phyloP scores from a whole-genome alignment of 352 stramenopile species.

The Globisporangium rhizosaccharum region DNA sequence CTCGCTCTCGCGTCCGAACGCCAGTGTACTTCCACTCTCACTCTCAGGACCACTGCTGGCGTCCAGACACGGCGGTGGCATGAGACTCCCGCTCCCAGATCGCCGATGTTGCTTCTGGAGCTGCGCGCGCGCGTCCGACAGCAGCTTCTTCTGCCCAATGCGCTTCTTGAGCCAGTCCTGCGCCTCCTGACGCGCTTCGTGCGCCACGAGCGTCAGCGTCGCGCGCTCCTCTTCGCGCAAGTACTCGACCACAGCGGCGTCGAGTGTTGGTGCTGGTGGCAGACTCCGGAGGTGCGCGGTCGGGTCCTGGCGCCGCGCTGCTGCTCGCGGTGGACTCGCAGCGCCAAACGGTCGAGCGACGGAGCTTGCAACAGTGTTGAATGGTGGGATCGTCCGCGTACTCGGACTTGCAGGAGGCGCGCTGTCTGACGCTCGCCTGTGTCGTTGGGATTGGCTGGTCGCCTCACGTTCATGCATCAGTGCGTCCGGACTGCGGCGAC shows the following conservation, averaged over 20 bases:
- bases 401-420: too few species aligned
- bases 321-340: too few species aligned
- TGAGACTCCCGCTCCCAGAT: conserved; percentile 34
- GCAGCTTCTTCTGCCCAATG: conserved; percentile 69
- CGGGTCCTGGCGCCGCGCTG: not conserved
- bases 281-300: conserved; percentile 18
- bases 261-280: conserved; percentile 20
- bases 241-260: conserved; percentile 28
- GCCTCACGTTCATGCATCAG: too few species aligned
- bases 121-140: conserved; percentile 58
- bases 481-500: too few species aligned
- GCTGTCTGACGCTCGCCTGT: too few species aligned
- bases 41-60: too few species aligned
- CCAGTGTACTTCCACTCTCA: not conserved
- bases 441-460: too few species aligned
- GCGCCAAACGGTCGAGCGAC: too few species aligned
- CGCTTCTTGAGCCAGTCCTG: conserved; percentile 70
- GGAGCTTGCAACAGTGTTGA: too few species aligned
- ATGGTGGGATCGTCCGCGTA: too few species aligned
- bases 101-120: conserved; percentile 38
- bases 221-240: conserved; percentile 54
- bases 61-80: conserved; percentile 1
- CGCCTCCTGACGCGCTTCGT: conserved; percentile 58
- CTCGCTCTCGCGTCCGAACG: conserved; percentile 21
- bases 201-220: conserved; percentile 59